These are phyloP conservation scores for Saprolegnia parasitica DNA, from an alignment of 352 stramenopile genomes.

Conservation along the genomic window DNA sequence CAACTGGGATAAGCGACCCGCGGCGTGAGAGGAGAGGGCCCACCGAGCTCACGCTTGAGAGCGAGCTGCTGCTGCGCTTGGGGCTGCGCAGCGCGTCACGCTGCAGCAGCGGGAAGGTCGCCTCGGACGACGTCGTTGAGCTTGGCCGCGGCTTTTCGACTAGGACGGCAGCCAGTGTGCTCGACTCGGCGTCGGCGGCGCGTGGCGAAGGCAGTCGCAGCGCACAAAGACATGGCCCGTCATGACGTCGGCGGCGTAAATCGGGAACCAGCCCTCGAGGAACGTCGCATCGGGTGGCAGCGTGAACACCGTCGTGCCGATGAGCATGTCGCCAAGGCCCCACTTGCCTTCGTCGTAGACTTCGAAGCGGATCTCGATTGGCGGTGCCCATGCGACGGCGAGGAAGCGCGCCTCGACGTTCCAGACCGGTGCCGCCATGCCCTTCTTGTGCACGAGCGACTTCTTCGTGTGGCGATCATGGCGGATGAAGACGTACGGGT, in stretches of 20 bases:
- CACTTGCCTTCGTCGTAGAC: background rate
- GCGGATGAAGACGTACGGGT: background rate
- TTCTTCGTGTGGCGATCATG: conserved; percentile 1
- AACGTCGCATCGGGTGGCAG: background rate
- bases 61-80: background rate
- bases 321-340: conserved; percentile 1
- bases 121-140: background rate
- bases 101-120: background rate
- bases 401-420: background rate
- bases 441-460: background rate
- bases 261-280: background rate
- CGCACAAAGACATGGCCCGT: background rate
- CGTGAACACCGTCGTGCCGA: background rate
- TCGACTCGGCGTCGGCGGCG: background rate
- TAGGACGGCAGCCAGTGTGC: background rate
- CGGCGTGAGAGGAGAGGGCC: background rate
- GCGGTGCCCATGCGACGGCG: background rate
- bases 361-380: background rate
- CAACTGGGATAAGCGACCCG: background rate
- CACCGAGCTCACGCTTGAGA: background rate
- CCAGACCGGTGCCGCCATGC: background rate
- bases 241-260: background rate
- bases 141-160: background rate
- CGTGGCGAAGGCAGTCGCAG: background rate
- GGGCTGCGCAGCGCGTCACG: background rate